Evolutionary conservation across 352 stramenopile species (phyloP), one percentile per base, ranked within the genome.

Genomic region (Halophytophthora batemanensis): DNA sequence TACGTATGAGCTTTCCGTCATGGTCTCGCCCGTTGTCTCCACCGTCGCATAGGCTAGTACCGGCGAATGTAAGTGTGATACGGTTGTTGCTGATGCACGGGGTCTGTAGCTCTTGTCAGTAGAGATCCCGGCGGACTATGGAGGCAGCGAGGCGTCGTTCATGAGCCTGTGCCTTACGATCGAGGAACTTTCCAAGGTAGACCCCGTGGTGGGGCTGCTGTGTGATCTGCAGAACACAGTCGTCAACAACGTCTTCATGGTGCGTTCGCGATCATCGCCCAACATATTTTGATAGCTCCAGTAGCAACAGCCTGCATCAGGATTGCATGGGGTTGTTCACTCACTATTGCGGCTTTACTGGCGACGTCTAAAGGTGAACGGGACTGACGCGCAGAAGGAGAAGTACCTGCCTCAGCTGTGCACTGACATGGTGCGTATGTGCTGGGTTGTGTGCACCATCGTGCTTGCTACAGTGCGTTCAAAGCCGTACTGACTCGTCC

Each of bases 151-250:
- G 34, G 84, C 97, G 21, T 96, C 81, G 14, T 99, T 99, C 66
- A 98, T 97, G 66, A 93, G 81, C 22, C 76, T 97, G 18, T 96
- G 90, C 52, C 77, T 98, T 37, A 96, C 93, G 11, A 97, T 99
- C 31, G 95, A 99, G 71, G 96, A 98, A 78, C 70, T 98, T 18
- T 97, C 92, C 7, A 90, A 96, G 54, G 85, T 99, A 14, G 96
- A 99, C 61, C 93, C 96, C 4, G 90, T 90, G 2, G 90, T 98
- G 2, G 88, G 87, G 7, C 86, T 99, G 33, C 73, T 98, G 18
- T 95, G 96, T 11, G 96, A 98, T 49, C 87, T 99, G 53, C 96
- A 99, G 62, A 95, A 95, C 61, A 96, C 84, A 0, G 81, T 96
- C 51, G 82, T 97, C 18, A 98, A 98, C 72, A 99, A 98, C 69